phyloP scores from a whole-genome alignment of 163 green algal genomes.

The Trebouxia gelatinosa region DNA sequence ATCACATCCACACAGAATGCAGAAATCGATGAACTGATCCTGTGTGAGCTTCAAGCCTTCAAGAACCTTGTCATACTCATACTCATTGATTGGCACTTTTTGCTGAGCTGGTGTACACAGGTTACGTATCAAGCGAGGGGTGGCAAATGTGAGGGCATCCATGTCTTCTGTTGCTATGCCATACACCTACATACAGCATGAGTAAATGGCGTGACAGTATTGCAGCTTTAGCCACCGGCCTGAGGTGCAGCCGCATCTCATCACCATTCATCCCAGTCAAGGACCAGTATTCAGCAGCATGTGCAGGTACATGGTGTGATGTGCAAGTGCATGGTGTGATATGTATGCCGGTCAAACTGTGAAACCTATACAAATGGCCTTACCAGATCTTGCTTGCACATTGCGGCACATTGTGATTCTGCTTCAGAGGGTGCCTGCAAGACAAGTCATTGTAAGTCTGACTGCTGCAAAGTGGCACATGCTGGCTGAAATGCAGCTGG shows the following conservation, averaged over 20 bases:
- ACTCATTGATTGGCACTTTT: conserved; percentile 78
- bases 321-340: neutral
- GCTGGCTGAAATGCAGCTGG: neutral
- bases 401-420: conserved; percentile 89
- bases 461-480: neutral
- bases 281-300: neutral
- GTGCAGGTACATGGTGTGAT: neutral
- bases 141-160: conserved; percentile 96
- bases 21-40: conserved; percentile 95
- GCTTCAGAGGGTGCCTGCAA: conserved; percentile 90
- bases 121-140: conserved; percentile 82
- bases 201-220: neutral
- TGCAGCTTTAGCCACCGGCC: neutral
- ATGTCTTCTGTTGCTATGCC: conserved; percentile 96
- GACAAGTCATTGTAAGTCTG: no score
- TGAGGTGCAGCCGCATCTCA: neutral
- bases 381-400: conserved; percentile 83
- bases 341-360: neutral
- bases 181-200: conserved; percentile 61
- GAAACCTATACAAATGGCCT: neutral
- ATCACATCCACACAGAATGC: conserved; percentile 98
- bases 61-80: conserved; percentile 72
- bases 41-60: conserved; percentile 64
- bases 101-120: conserved; percentile 80
- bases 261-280: neutral